phyloP scores from a whole-genome alignment of 2,329 filamentous ascomycete species.

The Myriosclerotinia duriaeana region DNA sequence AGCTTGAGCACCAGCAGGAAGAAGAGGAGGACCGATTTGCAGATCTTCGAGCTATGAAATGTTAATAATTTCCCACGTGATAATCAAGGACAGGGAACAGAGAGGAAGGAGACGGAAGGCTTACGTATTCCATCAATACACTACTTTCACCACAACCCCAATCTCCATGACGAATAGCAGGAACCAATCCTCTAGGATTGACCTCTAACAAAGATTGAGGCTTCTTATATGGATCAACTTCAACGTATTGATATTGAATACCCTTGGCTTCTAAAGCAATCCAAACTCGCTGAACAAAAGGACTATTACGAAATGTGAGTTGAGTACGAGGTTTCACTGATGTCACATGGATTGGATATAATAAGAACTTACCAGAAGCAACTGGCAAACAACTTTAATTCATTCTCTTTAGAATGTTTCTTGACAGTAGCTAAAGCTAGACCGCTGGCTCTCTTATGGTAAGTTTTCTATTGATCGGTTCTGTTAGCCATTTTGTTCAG shows the following conservation, averaged over 20 bases:
- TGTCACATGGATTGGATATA: conserved; percentile 19
- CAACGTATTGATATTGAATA: conserved; percentile 80
- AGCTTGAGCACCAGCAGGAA: conserved; percentile 63
- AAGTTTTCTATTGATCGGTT: conserved; percentile 60
- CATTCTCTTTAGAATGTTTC: conserved; percentile 66
- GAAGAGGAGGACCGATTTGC: conserved; percentile 56
- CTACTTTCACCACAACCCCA: conserved; percentile 82
- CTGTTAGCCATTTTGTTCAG: conserved; percentile 48
- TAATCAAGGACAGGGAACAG: background rate
- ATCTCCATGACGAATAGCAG: conserved; percentile 72
- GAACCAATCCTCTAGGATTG: conserved; percentile 73
- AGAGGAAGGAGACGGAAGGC: conserved; percentile 33
- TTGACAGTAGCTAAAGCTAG: conserved; percentile 66
- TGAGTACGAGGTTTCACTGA: conserved; percentile 25
- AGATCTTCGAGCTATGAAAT: conserved; percentile 68
- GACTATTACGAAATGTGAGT: conserved; percentile 45
- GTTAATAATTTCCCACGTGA: conserved; percentile 8
- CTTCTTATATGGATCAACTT: conserved; percentile 77
- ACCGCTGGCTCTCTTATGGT: conserved; percentile 71
- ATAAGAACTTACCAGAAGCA: conserved; percentile 69
- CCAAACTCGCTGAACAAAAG: conserved; percentile 86
- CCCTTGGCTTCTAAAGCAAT: conserved; percentile 80
- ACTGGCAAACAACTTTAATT: conserved; percentile 76
- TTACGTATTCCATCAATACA: conserved; percentile 81
- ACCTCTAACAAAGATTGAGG: conserved; percentile 70